Percentiles rank a stretch among this genome's conserved stretches.
These are phyloP conservation scores for Proliferodiscus dingleyae DNA, from an alignment of 2,329 filamentous ascomycete species.

Conservation along the genomic window DNA sequence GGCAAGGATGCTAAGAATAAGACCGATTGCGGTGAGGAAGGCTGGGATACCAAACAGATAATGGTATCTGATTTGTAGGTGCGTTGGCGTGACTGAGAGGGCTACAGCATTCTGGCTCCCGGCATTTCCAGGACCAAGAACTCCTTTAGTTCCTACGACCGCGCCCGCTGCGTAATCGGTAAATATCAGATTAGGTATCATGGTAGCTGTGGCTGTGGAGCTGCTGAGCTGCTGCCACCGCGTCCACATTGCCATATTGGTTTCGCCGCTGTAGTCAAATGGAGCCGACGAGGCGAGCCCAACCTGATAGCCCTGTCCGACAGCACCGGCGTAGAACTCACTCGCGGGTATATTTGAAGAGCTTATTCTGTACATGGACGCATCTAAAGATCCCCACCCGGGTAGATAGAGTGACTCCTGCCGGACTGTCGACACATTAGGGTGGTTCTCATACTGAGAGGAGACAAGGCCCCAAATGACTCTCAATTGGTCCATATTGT, in stretches of 20 bases:
- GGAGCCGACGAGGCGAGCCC: not conserved
- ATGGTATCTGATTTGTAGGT: slow-evolving; percentile 30
- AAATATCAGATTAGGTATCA: slow-evolving; percentile 41
- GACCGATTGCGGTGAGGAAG: slow-evolving; percentile 4
- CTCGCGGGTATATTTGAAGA: slow-evolving; percentile 27
- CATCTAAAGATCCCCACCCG: slow-evolving; percentile 1
- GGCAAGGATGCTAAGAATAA: slow-evolving; percentile 14
- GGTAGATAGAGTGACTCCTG: slow-evolving; percentile 19
- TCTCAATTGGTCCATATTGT: no score
- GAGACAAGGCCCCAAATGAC: slow-evolving; percentile 39
- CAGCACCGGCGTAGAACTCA: slow-evolving; percentile 28
- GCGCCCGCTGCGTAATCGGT: slow-evolving; percentile 41
- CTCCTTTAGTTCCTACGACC: slow-evolving; percentile 36
- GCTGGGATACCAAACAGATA: slow-evolving; percentile 15
- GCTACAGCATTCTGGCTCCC: slow-evolving; percentile 6
- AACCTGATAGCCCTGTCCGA: slow-evolving; percentile 4
- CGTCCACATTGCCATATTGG: slow-evolving; percentile 37
- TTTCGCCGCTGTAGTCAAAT: slow-evolving; percentile 33
- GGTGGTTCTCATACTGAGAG: slow-evolving; percentile 25
- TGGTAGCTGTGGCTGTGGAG: slow-evolving; percentile 24
- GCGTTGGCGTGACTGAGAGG: slow-evolving; percentile 28
- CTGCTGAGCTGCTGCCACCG: slow-evolving; percentile 37
- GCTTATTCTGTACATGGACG: slow-evolving; percentile 21
- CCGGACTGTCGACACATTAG: slow-evolving; percentile 32
- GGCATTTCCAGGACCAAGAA: slow-evolving; percentile 12